Percentiles rank a stretch among this genome's conserved stretches.
These are phyloP conservation scores for Candida stauntonica DNA, from an alignment of 805 yeast species.

Conservation along the genomic window DNA sequence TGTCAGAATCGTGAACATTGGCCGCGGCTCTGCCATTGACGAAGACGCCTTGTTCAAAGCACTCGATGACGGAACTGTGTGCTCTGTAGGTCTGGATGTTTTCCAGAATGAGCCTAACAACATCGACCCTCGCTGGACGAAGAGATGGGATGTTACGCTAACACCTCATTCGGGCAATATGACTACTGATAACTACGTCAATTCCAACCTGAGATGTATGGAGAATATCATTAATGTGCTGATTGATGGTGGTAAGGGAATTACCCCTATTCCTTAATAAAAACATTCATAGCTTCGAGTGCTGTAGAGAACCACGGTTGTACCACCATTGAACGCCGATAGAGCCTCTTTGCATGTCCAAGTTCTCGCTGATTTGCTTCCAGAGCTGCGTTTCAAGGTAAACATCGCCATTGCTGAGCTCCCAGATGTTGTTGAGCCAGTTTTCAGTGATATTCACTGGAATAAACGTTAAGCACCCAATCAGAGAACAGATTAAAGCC, in stretches of 20 bases:
- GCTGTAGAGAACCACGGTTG: conserved; percentile 20
- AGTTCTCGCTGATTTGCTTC: conserved; percentile 52
- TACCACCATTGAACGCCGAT: conserved; percentile 65
- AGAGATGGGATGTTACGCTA: conserved; percentile 56
- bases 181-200: conserved; percentile 50
- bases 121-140: conserved; percentile 43
- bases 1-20: conserved; percentile 66
- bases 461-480: conserved; percentile 50
- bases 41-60: conserved; percentile 59
- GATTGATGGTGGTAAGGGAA: conserved; percentile 20
- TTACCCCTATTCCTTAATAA: conserved; percentile 10
- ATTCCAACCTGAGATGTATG: conserved; percentile 51
- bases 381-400: conserved; percentile 42
- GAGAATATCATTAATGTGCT: conserved; percentile 37
- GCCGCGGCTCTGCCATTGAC: conserved; percentile 65
- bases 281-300: neutral
- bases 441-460: conserved; percentile 36
- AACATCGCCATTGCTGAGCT: conserved; percentile 25
- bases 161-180: conserved; percentile 71
- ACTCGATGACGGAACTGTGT: conserved; percentile 51
- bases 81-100: conserved; percentile 71
- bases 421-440: conserved; percentile 47
- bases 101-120: conserved; percentile 54
- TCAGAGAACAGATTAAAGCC: conserved; percentile 42
- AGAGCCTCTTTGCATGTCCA: conserved; percentile 52